Evolutionary conservation across 371 early-diverging fungal species (phyloP).

Genomic region (Saksenaea oblongispora): DNA sequence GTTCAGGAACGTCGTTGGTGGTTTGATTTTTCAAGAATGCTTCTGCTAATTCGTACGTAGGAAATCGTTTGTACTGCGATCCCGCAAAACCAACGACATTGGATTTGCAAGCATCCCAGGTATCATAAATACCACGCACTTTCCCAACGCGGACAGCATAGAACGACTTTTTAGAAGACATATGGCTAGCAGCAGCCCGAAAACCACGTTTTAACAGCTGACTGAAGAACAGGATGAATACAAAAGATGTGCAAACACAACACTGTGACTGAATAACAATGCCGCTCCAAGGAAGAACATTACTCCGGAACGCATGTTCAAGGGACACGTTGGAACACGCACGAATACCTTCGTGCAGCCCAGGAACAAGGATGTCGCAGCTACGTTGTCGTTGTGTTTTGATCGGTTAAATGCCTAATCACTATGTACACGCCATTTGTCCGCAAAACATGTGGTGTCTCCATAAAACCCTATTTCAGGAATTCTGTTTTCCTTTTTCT

Average conservation of each 20-base stretch:
- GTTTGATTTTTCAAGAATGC: constrained; percentile 24
- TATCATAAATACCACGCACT: constrained; percentile 53
- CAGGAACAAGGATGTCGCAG: too few species aligned
- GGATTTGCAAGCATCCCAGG: constrained; percentile 65
- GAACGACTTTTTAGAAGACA: constrained; percentile 15
- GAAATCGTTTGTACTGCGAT: constrained; percentile 67
- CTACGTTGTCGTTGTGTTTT: too few species aligned
- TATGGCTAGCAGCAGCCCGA: neutral
- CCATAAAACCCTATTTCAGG: too few species aligned
- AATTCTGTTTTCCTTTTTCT: neutral
- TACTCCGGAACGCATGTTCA: too few species aligned
- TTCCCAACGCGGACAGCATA: constrained; percentile 68
- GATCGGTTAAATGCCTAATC: too few species aligned
- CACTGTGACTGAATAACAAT: too few species aligned
- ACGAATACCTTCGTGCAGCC: too few species aligned
- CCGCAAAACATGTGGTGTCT: too few species aligned
- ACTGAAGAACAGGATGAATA: neutral
- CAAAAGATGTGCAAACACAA: neutral
- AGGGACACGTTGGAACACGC: too few species aligned
- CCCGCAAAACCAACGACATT: constrained; percentile 54
- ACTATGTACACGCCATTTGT: too few species aligned
- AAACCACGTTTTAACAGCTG: neutral
- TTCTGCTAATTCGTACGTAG: constrained; percentile 47
- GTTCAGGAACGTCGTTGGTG: neutral
- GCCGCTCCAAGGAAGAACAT: too few species aligned